Evolutionary conservation across 2,329 filamentous ascomycete genomes (phyloP).

Genomic region (Ampelomyces quisqualis): DNA sequence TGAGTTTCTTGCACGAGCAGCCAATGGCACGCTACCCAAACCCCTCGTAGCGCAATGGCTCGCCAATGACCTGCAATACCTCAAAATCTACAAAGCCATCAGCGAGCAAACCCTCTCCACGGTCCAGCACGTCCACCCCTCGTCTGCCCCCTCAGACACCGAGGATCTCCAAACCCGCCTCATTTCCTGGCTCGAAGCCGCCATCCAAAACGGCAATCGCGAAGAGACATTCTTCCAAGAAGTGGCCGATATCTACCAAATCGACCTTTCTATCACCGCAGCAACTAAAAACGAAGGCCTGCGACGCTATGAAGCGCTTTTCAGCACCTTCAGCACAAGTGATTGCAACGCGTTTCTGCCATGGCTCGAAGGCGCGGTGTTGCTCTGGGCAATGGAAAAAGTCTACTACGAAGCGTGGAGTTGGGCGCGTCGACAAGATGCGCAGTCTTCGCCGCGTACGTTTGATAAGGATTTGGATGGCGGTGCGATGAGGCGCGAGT

Average conservation of each 20-base stretch:
- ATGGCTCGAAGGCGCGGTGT: constrained; percentile 36
- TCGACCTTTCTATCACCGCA: constrained; percentile 21
- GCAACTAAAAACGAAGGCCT: constrained; percentile 29
- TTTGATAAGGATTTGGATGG: constrained; percentile 59
- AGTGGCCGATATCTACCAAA: constrained; percentile 30
- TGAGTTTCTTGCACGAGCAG: constrained; percentile 32
- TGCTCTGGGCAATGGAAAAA: constrained; percentile 40
- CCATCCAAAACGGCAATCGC: constrained; percentile 35
- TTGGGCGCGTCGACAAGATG: constrained; percentile 33
- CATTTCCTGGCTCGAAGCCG: constrained; percentile 35
- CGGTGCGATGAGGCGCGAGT: constrained; percentile 62
- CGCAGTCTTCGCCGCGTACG: constrained; percentile 18
- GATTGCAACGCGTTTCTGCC: constrained; percentile 23
- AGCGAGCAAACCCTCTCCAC: constrained; percentile 9
- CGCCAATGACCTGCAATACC: constrained; percentile 38
- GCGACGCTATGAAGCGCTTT: constrained; percentile 33
- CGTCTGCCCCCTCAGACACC: constrained; percentile 14
- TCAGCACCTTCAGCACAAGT: constrained; percentile 13
- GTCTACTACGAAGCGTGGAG: constrained; percentile 40
- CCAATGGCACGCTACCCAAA: constrained; percentile 35
- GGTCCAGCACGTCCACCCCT: constrained; percentile 12
- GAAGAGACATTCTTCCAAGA: constrained; percentile 36
- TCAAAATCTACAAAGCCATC: constrained; percentile 32
- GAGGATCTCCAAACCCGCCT: constrained; percentile 25
- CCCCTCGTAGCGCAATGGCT: constrained; percentile 37